Evolutionary conservation across 257 asterid species (phyloP).

Genomic region (Jaltomata sinuosa): DNA sequence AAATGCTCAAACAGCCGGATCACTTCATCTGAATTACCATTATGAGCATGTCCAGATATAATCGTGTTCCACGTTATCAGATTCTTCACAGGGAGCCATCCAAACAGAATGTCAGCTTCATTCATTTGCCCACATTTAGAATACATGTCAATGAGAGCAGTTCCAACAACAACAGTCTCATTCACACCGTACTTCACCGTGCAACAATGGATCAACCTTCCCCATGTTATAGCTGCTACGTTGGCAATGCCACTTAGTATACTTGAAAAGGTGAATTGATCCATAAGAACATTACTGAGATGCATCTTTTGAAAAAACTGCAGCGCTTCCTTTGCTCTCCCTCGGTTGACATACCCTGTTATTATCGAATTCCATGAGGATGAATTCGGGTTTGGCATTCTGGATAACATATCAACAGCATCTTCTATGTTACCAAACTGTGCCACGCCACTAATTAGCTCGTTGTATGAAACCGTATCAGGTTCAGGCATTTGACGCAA

Average conservation of each 20-base stretch:
- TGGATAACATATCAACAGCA: slow-evolving; percentile 34
- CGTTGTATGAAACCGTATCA: slow-evolving; percentile 62
- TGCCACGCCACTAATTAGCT: slow-evolving; percentile 63
- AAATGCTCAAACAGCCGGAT: slow-evolving; percentile 42
- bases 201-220: slow-evolving; percentile 46
- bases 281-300: slow-evolving; percentile 26
- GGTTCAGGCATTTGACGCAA: slow-evolving; percentile 48
- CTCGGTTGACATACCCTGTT: slow-evolving; percentile 59
- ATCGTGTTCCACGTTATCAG: slow-evolving; percentile 70
- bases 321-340: slow-evolving; percentile 41
- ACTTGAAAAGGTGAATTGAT: slow-evolving; percentile 73
- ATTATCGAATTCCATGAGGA: slow-evolving; percentile 86
- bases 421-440: slow-evolving; percentile 57
- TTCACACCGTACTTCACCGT: slow-evolving; percentile 47
- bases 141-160: slow-evolving; percentile 74
- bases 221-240: slow-evolving; percentile 42
- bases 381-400: slow-evolving; percentile 55
- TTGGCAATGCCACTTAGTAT: slow-evolving; percentile 60
- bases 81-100: slow-evolving; percentile 43
- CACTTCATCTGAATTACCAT: slow-evolving; percentile 37
- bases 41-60: slow-evolving; percentile 66
- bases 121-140: slow-evolving; percentile 59
- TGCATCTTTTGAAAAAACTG: slow-evolving; percentile 55
- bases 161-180: slow-evolving; percentile 52
- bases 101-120: slow-evolving; percentile 37